Evolutionary conservation across 352 stramenopile species (phyloP).

Genomic region (Elongisporangium prolatum): DNA sequence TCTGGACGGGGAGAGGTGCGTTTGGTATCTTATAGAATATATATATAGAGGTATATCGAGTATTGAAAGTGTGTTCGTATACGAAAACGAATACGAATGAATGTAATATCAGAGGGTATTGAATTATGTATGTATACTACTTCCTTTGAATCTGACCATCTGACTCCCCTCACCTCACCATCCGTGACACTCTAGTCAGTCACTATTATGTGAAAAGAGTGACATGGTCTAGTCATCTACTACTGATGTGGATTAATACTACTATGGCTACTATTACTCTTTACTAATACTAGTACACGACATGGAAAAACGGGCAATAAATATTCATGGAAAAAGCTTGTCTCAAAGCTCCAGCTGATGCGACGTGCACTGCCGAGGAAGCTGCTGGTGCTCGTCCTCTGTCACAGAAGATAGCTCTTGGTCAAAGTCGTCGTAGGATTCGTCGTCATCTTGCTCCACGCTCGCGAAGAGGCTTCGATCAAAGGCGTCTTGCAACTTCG

Average conservation of each 20-base stretch:
- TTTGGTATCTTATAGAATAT: not conserved
- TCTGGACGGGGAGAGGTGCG: not conserved
- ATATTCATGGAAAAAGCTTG: not conserved
- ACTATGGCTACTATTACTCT: not conserved
- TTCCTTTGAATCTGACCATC: not conserved
- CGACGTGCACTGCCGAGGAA: not conserved
- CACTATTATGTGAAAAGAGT: not conserved
- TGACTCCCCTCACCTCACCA: not conserved
- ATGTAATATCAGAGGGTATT: no score
- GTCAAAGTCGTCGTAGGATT: constrained; percentile 39
- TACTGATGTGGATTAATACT: not conserved
- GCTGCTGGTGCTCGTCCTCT: not conserved
- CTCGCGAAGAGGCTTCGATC: constrained; percentile 68
- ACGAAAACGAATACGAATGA: no score
- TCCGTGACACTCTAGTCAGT: not conserved
- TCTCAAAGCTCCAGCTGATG: not conserved
- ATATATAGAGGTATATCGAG: not conserved
- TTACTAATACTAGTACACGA: not conserved
- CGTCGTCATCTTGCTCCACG: constrained; percentile 29
- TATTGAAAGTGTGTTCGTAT: not conserved
- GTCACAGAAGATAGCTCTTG: not conserved
- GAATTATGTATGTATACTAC: not conserved
- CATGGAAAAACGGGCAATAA: not conserved
- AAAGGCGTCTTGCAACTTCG: constrained; percentile 45
- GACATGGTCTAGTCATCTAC: no score